phyloP scores from a whole-genome alignment of 1,139 yeast species.

The Suhomyces coccinellae region DNA sequence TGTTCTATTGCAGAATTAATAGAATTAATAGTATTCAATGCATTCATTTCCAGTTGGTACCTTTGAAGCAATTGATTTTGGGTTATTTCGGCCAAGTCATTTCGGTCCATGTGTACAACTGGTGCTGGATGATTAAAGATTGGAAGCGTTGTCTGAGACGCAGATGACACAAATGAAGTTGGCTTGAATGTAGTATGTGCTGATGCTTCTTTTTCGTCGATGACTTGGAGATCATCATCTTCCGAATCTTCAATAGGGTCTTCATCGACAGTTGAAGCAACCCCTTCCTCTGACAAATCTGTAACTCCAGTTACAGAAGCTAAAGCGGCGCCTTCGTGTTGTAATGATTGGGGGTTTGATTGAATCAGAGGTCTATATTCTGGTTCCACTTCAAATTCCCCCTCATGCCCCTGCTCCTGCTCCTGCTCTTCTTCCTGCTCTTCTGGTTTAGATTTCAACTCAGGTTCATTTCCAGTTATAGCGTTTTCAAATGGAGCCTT shows the following conservation, averaged over 20 bases:
- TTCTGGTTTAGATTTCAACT: no score
- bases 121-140: conserved; percentile 36
- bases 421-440: neutral
- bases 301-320: no score
- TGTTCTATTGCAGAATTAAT: conserved; percentile 1
- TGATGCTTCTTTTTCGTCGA: conserved; percentile 22
- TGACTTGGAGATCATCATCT: conserved; percentile 26
- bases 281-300: no score
- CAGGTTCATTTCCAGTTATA: no score
- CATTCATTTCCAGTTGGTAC: conserved; percentile 5
- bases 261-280: neutral
- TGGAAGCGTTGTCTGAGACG: no score
- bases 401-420: no score
- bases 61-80: conserved; percentile 11
- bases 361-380: no score
- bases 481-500: no score
- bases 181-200: conserved; percentile 21
- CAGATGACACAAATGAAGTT: conserved; percentile 18
- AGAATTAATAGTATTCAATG: conserved; percentile 1
- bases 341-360: no score
- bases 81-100: conserved; percentile 2
- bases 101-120: conserved; percentile 25
- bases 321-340: no score
- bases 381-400: no score
- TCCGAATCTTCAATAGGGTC: conserved; percentile 11